Evolutionary conservation across 768 basidiomycete species (phyloP), one percentile per base, ranked within the genome.

Genomic region (Hygrophorus pudorinus): DNA sequence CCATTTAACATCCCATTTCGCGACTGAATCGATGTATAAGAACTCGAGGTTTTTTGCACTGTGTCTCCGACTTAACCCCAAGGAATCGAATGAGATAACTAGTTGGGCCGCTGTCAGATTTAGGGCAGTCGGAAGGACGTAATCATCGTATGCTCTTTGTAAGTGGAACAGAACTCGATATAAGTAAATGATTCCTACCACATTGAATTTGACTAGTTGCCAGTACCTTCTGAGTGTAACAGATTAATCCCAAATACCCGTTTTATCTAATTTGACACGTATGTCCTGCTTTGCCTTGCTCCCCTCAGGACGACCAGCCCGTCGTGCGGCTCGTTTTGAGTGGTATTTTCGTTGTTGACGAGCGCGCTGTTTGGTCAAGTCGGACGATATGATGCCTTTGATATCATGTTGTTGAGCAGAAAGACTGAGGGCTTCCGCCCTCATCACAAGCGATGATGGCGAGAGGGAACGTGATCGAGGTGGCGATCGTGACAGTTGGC

Each of bases 271-370:
- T 53, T 76, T 79, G 9, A 87, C 72, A 46, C 75, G 68, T 24
- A 63, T 73, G 54, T 90, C 85, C 56, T 80, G 78, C 64, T 89
- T 93, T 44, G 81, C 81, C 59, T 93, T 93, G 58, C 85, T 89
- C 16, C 90, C 90, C 51, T 80, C 78, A 17, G 78, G 67, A 31
- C 86, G 68, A 18, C 85, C 85, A 21, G 71, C 75, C 44, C 77
- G 69, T 43, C 75, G 72, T 2, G 70, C 70, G 5, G 73, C 71
- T 49, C 79, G 75, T 61, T 81, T 86, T 1, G 85, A 78, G 64
- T 93, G 90, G 57, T 85, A 76, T 58, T 86, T 87, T 46, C 74
- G 71, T 55, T 84, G 73, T 53, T 85, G 73, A 46, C 74, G 74
- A 14, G 75, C 70, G 2, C 77, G 79, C 40, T 63, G 55, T 55